Percentiles rank a stretch among this genome's conserved stretches.
Evolutionary conservation across 164 flowering plant species (phyloP).

Genomic region (Akebia trifoliata): DNA sequence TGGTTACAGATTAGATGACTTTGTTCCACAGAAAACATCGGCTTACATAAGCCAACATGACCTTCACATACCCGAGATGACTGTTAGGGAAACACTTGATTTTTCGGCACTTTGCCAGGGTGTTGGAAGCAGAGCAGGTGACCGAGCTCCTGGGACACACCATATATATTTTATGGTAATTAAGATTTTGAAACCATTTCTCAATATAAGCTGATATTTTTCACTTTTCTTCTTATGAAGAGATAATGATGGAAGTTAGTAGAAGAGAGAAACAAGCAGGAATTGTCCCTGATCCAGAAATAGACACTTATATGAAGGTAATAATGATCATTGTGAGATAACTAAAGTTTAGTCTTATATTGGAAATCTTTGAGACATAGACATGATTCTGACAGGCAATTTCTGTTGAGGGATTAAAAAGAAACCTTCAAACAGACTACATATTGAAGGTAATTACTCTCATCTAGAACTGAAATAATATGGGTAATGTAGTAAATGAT

Average conservation of each 20-base stretch:
- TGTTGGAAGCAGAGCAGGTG: conserved; percentile 41
- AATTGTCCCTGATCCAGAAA: conserved; percentile 59
- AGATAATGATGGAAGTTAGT: conserved; percentile 51
- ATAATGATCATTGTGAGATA: too few relatives aligned
- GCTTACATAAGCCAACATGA: conserved; percentile 63
- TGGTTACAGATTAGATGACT: conserved; percentile 42
- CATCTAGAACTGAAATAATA: background rate
- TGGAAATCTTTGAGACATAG: too few relatives aligned
- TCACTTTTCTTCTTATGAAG: conserved; percentile 22
- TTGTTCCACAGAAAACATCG: conserved; percentile 57
- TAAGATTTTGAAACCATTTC: too few relatives aligned
- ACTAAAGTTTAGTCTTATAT: too few relatives aligned
- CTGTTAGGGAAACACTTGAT: conserved; percentile 63
- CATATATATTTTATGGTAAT: background rate
- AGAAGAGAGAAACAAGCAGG: conserved; percentile 60
- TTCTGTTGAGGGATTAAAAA: conserved; percentile 45
- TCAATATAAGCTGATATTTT: background rate
- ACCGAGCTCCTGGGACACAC: background rate
- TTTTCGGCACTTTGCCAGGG: conserved; percentile 60
- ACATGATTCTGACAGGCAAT: conserved; percentile 53
- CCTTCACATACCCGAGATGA: conserved; percentile 54
- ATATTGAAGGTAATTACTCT: conserved; percentile 46
- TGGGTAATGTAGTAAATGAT: background rate
- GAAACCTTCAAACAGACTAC: conserved; percentile 64
- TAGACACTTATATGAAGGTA: conserved; percentile 80